Evolutionary conservation across 192 early-diverging fungal species (phyloP).

Genomic region (Gamsiella multidivaricata): DNA sequence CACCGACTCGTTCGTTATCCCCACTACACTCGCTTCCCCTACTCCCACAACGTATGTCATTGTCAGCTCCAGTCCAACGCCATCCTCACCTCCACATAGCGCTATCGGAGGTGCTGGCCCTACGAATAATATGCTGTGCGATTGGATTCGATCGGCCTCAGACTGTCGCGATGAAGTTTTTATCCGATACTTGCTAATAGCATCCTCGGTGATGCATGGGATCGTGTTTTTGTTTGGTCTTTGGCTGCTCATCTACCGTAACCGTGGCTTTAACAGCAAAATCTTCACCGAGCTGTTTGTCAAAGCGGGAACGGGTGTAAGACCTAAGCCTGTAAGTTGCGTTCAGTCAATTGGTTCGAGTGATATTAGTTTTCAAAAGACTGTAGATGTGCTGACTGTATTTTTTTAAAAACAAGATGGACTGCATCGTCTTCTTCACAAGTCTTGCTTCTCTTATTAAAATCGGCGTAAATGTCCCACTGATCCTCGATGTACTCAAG

Average conservation of each 20-base stretch:
- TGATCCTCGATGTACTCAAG: conserved; percentile 30
- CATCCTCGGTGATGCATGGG: conserved; percentile 34
- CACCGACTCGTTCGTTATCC: background rate
- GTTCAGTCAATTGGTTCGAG: background rate
- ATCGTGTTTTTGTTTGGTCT: conserved; percentile 33
- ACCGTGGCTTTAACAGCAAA: conserved; percentile 38
- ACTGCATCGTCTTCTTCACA: conserved; percentile 50
- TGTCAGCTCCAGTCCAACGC: background rate
- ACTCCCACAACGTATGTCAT: background rate
- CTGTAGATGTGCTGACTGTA: background rate
- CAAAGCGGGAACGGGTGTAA: conserved; percentile 27
- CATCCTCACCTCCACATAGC: background rate
- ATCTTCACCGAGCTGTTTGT: conserved; percentile 43
- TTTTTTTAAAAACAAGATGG: conserved; percentile 33
- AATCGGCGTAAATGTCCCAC: conserved; percentile 22
- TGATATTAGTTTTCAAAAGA: background rate
- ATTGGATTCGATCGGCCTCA: conserved; percentile 45
- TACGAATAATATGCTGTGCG: conserved; percentile 15
- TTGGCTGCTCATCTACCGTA: conserved; percentile 38
- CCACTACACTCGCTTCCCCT: background rate
- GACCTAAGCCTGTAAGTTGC: conserved; percentile 46
- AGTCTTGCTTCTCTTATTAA: conserved; percentile 36
- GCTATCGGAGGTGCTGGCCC: background rate
- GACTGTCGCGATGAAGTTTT: conserved; percentile 46
- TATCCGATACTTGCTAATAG: conserved; percentile 26